Conservation (phyloP, 805 yeast genomes). For the Metschnikowia lunata region DNA sequence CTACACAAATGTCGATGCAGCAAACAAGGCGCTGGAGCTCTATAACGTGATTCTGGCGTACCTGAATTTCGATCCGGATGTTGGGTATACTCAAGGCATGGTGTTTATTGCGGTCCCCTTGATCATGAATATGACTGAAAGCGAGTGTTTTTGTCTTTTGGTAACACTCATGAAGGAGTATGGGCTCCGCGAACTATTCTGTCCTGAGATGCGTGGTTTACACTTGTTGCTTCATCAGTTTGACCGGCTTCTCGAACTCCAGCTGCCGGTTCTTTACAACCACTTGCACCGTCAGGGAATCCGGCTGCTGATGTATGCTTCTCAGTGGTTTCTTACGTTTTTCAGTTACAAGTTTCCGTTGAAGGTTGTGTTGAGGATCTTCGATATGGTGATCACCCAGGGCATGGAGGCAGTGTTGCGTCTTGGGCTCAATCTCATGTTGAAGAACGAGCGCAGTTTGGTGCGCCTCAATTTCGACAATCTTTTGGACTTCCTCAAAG, state of each 20-base stretch:
- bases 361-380: slow-evolving; percentile 79
- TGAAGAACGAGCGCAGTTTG: slow-evolving; percentile 58
- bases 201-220: slow-evolving; percentile 92
- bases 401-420: slow-evolving; percentile 84
- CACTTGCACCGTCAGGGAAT: slow-evolving; percentile 86
- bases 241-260: slow-evolving; percentile 79
- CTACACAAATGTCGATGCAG: slow-evolving; percentile 52
- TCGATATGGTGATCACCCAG: slow-evolving; percentile 84
- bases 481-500: slow-evolving; percentile 72
- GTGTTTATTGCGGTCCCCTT: slow-evolving; percentile 87
- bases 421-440: slow-evolving; percentile 78
- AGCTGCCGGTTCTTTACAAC: slow-evolving; percentile 62
- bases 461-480: slow-evolving; percentile 68
- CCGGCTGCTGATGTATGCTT: slow-evolving; percentile 90
- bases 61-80: slow-evolving; percentile 81
- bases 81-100: slow-evolving; percentile 98
- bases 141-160: slow-evolving; percentile 79
- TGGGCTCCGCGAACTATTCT: slow-evolving; percentile 68
- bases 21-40: slow-evolving; percentile 58
- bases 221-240: slow-evolving; percentile 83
- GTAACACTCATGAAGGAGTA: slow-evolving; percentile 82
- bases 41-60: slow-evolving; percentile 79
- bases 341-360: slow-evolving; percentile 94
- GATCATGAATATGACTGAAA: slow-evolving; percentile 71
- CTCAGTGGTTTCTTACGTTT: slow-evolving; percentile 95